Base-by-base conservation (phyloP, 306 rosid species). In the Medicago ruthenica region DNA sequence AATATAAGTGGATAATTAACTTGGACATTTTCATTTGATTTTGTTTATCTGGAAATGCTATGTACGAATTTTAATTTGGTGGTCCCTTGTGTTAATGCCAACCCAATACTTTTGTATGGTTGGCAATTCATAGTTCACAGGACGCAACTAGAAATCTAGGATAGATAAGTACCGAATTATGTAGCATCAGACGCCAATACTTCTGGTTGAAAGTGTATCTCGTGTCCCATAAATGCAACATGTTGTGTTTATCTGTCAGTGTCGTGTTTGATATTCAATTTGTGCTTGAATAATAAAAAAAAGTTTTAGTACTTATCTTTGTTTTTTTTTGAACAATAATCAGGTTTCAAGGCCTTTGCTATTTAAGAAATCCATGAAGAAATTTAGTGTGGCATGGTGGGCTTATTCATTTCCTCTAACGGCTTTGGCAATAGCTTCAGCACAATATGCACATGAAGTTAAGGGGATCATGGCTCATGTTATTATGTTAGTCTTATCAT, bases 321-420 rank as follows among this genome's bases (percentile, higher is more conserved):
- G 5, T 22, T 76, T 5, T 54, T 0, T 54, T 11, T 48, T 17
- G 57, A n/a, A 51, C 42, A 60, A 18, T 20, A 20, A 41, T 75
- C 76, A 87, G 91, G 89, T 78, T 58, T 82, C 86, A 24, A 87
- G 94, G 71, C 90, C 90, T 34, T 2, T 79, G 8, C 61, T 89
- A 34, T 89, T 89, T 77, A 89, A 77, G 87, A 83, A 85, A 55
- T 82, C 91, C 1, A 75, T 85, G 87, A 87, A 51, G 84, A 87
- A 85, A 85, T 83, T 87, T 80, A 69, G 53, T 55, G 85, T 87
- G 59, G 86, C 82, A 58, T 89, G 93, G 93, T 87, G 93, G 91
- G 89, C 86, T 12, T 87, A 85, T 73, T 89, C 91, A 9, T 85
- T 87, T 70, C 89, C 91, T 1, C 67, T 87, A 0, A 89, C 86